Conservation (phyloP, 2,329 filamentous ascomycete genomes). For the Trichoderma polysporum region DNA sequence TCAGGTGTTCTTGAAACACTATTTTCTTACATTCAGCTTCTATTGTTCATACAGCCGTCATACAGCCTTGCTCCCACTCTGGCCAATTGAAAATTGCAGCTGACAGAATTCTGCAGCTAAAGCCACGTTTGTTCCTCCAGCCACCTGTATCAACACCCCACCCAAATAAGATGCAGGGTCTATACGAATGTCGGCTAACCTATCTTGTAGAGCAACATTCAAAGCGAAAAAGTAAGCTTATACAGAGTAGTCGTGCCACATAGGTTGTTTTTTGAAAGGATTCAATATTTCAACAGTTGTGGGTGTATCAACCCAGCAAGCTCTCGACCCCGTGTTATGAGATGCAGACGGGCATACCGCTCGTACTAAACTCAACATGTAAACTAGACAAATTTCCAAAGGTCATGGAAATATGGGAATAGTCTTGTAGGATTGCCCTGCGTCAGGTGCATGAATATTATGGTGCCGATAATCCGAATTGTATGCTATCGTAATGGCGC, state of each 20-base stretch:
- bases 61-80: background rate
- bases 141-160: background rate
- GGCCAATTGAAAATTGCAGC: background rate
- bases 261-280: background rate
- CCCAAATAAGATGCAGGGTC: background rate
- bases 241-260: background rate
- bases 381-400: background rate
- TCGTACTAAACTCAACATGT: background rate
- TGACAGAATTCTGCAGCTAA: background rate
- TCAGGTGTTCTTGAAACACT: background rate
- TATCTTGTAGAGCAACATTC: background rate
- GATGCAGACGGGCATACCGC: background rate
- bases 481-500: background rate
- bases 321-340: background rate
- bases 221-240: background rate
- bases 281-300: background rate
- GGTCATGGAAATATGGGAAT: background rate
- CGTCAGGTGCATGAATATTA: background rate
- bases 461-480: background rate
- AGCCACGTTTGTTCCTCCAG: background rate
- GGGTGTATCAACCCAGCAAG: background rate
- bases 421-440: background rate
- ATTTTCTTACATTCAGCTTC: constrained; percentile 2
- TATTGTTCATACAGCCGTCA: too few relatives aligned
- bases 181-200: background rate